Base-by-base conservation (phyloP, 352 stramenopile genomes). In the Halophytophthora polymorphica region DNA sequence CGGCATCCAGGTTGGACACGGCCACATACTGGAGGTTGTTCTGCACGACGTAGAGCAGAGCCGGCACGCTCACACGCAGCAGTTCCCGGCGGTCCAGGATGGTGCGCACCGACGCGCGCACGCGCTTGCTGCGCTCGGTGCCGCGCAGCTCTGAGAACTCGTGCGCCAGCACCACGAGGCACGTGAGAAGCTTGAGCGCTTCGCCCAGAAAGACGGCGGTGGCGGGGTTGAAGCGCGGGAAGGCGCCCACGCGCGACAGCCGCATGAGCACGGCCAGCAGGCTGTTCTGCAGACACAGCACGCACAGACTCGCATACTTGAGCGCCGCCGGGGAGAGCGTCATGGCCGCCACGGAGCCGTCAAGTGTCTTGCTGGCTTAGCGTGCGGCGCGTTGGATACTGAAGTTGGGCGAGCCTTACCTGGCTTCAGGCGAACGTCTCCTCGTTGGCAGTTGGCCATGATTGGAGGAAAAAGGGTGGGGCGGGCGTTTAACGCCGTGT, bases 1-100 rank as follows among this genome's bases (percentile, higher is more conserved):
- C 71, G 6, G 82, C 80, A 47, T 93, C 83, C 44, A 93, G 65
- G 53, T 93, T 90, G 39, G 82, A 88, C 31, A 79, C 78, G 13
- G 83, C 80, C 21, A 91, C 69, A 47, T 91, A 90, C 66, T 90
- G 80, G 33, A 93, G 55, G 45, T 90, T 93, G 73, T 93, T 93
- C 54, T 91, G 83, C 35, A 91, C 65, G 15, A 90, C 77, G 53
- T 93, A 93, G 14, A 93, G 71, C 58, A 88, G 57, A 35, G 81
- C 81, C 13, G 81, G 81, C 8, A 92, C 69, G 61, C 77, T 88
- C 61, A 92, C 67, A 39, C 81, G 78, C 49, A 90, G 64, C 56
- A 92, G 53, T 50, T 92, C 81, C 15, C 60, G 53, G 25, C 45
- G 44, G 46, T 86, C 78, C n/a, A 86, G 80, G 51, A 92, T 86